Evolutionary conservation across 78 protist genomes (phyloP).

Genomic region (Dictyostelium firmibasis): DNA sequence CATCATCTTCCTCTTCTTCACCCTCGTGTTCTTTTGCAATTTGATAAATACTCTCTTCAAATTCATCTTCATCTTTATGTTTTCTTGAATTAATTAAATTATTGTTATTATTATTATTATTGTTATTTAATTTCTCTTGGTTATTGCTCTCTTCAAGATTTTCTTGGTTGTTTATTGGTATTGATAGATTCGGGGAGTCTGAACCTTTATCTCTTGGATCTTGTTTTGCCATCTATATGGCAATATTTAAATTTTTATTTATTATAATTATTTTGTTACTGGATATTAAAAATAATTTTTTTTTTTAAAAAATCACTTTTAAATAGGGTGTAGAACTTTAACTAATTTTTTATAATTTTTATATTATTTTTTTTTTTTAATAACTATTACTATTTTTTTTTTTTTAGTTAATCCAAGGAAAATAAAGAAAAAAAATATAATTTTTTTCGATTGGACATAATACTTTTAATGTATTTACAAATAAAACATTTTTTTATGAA

Average conservation of each 20-base stretch:
- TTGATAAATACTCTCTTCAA: not conserved
- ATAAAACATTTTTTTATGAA: not conserved
- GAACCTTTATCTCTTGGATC: not conserved
- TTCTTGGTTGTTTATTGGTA: not conserved
- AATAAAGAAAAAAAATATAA: too few species aligned
- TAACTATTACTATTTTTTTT: too few species aligned
- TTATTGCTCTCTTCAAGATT: not conserved
- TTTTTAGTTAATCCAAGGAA: not conserved
- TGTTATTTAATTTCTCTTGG: not conserved
- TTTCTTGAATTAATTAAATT: too few species aligned
- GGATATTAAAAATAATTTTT: too few species aligned
- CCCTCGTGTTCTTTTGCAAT: not conserved
- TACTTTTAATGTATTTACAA: not conserved
- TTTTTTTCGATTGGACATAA: not conserved
- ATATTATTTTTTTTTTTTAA: too few species aligned
- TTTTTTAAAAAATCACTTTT: too few species aligned
- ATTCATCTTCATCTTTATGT: not conserved
- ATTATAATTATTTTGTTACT: too few species aligned
- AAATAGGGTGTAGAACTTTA: too few species aligned
- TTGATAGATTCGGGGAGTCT: not conserved
- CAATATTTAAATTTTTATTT: not conserved
- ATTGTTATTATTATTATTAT: not conserved
- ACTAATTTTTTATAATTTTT: too few species aligned
- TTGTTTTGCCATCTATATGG: not conserved
- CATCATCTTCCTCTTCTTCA: not conserved